These are phyloP conservation scores for Leonotis leonurus DNA, from an alignment of 257 asterid species.

Conservation along the genomic window DNA sequence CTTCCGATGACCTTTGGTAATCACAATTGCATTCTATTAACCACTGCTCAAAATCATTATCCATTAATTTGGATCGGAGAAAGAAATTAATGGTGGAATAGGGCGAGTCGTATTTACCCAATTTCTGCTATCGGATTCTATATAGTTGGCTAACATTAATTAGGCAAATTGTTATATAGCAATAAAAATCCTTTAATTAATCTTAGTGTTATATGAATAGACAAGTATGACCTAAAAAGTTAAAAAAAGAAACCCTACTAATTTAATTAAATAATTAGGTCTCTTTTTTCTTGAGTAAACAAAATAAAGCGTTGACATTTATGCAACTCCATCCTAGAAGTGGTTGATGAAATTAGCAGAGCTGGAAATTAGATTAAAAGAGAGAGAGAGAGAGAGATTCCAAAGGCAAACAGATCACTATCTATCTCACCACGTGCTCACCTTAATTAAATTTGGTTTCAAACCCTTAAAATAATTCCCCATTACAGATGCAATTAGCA, in stretches of 20 bases:
- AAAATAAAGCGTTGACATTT: conserved; percentile 17
- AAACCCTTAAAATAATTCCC: not conserved
- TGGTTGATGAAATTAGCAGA: conserved; percentile 17
- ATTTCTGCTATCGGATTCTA: too few relatives aligned
- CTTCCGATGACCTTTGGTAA: too few relatives aligned
- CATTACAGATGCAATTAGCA: conserved; percentile 21
- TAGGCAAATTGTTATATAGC: not conserved
- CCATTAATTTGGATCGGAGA: too few relatives aligned
- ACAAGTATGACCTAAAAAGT: not conserved
- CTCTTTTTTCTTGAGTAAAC: not conserved
- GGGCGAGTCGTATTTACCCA: too few relatives aligned
- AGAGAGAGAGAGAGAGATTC: conserved; percentile 27
- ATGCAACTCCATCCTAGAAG: not conserved
- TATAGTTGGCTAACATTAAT: too few relatives aligned
- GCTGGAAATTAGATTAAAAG: conserved; percentile 35
- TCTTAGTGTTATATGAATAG: not conserved
- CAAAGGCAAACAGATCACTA: conserved; percentile 42
- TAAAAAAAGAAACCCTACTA: not conserved
- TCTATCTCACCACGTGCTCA: conserved; percentile 39
- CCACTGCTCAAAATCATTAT: too few relatives aligned
- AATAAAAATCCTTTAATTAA: not conserved
- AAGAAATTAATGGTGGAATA: too few relatives aligned
- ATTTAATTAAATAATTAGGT: not conserved
- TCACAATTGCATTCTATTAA: too few relatives aligned
- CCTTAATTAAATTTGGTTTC: conserved; percentile 35